Evolutionary conservation across 768 basidiomycete genomes (phyloP), one percentile per base, ranked within the genome.

Genomic region (Collybia sp.): DNA sequence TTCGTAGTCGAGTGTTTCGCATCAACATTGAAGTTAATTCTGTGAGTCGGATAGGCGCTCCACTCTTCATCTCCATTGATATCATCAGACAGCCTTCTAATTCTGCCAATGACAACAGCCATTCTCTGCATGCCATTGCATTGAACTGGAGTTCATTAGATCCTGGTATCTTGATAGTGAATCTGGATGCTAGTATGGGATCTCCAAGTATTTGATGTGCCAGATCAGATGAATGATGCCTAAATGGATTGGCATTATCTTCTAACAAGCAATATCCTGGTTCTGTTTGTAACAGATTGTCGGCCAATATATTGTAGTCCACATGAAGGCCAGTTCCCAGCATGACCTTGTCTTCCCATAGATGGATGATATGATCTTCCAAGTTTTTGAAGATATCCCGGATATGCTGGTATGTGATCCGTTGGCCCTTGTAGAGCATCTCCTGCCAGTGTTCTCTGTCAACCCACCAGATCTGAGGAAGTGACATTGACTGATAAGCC

Each of bases 221-320:
- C n/a, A n/a, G n/a, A n/a, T n/a, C n/a, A n/a, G n/a, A n/a, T n/a
- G n/a, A n/a, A n/a, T n/a, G n/a, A n/a, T n/a, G n/a, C n/a, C n/a
- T n/a, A n/a, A n/a, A n/a, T n/a, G n/a, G n/a, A n/a, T n/a, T 57
- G 39, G 50, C 53, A 43, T 61, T 56, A 36, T 59, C 49, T 1
- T 43, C 34, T 16, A 59, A 18, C 46, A 63, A 60, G 2, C 46
- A 57, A 41, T 60, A 58, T 1, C 60, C 60, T 6, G 48, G 43
- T 2, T 32, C 32, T 2, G 15, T 12, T 17, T 50, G 40, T 1
- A 19, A 37, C 0, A 58, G 53, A 30, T 62, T 48, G 5, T 67
- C 65, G 1, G 38, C n/a, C 0, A 64, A 1, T 4, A 40, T 12
- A 0, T 8, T 9, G 34, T 62, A 60, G 4, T 48, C 9, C 1